Conservation (phyloP, 2,329 filamentous ascomycete species). For the Neofusicoccum laricinum region DNA sequence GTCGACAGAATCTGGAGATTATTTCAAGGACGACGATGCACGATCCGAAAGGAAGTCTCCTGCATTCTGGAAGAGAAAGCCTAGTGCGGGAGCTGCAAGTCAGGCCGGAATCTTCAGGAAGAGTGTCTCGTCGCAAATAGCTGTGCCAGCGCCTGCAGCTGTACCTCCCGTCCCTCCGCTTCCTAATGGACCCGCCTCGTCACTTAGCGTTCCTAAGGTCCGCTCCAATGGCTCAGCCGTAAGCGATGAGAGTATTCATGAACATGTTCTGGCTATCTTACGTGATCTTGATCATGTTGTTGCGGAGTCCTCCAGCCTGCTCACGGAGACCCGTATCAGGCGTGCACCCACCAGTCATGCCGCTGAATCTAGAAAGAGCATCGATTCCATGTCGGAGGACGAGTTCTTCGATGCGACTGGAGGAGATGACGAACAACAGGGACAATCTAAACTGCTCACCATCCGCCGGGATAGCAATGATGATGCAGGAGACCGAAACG, state of each 20-base stretch:
- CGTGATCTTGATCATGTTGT: slow-evolving; percentile 82
- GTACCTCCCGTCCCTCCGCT: slow-evolving; percentile 36
- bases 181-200: slow-evolving; percentile 24
- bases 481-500: slow-evolving; percentile 54
- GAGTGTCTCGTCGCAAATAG: slow-evolving; percentile 54
- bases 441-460: slow-evolving; percentile 65
- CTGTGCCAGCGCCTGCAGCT: slow-evolving; percentile 38
- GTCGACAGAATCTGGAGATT: slow-evolving; percentile 50
- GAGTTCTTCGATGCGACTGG: slow-evolving; percentile 94
- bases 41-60: slow-evolving; percentile 59
- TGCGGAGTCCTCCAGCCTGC: slow-evolving; percentile 72
- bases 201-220: slow-evolving; percentile 35
- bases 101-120: slow-evolving; percentile 37
- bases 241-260: slow-evolving; percentile 62
- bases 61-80: slow-evolving; percentile 86
- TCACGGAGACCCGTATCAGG: slow-evolving; percentile 76
- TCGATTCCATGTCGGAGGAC: slow-evolving; percentile 77
- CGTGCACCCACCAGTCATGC: slow-evolving; percentile 54
- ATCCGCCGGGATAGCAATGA: slow-evolving; percentile 71
- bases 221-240: slow-evolving; percentile 5
- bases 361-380: slow-evolving; percentile 57
- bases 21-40: slow-evolving; percentile 44
- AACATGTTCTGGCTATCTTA: slow-evolving; percentile 79
- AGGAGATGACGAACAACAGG: slow-evolving; percentile 31
- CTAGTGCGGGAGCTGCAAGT: slow-evolving; percentile 52